Base-by-base conservation (phyloP, 345 rosid genomes). In the Erucastrum elatum region DNA sequence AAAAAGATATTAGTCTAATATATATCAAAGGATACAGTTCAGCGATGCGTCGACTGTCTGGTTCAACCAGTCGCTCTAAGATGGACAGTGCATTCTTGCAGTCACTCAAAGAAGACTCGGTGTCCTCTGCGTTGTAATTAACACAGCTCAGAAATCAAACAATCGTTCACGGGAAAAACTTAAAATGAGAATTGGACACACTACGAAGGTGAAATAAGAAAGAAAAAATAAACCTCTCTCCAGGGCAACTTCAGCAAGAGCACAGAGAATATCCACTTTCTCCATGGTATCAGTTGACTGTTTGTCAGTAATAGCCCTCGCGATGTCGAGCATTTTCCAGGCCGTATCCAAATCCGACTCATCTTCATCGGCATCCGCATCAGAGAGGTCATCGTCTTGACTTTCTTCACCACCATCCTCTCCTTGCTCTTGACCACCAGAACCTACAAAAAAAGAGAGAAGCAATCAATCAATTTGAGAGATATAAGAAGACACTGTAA, bases 271-370 rank as follows among this genome's bases (percentile, higher is more conserved):
- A 79, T 93, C 94, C 69, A 95, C 99, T 81, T 89, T 90, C 77
- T 90, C 94, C 89, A 87, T 86, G 13, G 93, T 85, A 30, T 91
- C 96, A 44, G 75, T 88, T 0, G 85, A 64, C 15, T 83, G 80
- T 66, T 86, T 95, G 46, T 91, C 99, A 74, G 93, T 80, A 70
- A 95, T 90, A 75, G 91, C 94, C 83, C 99, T 90, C 1, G 97
- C 96, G 77, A 93, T 84, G 82, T 90, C 99, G 12, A 95, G 87
- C 93, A 93, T 88, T 84, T 95, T 93, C 98, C 97, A 93, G 5
- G 99, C 92, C 87, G 87, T 89, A 83, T 93, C 98, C 83, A 91
- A 85, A 79, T 93, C 98, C 77, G 92, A 86, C 53, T 93, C 98
- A 68, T 95, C 99, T 79, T 95, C 99, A 72, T 91, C 97, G 21